Conservation (phyloP, 352 stramenopile genomes). For the Halophytophthora batemanensis region DNA sequence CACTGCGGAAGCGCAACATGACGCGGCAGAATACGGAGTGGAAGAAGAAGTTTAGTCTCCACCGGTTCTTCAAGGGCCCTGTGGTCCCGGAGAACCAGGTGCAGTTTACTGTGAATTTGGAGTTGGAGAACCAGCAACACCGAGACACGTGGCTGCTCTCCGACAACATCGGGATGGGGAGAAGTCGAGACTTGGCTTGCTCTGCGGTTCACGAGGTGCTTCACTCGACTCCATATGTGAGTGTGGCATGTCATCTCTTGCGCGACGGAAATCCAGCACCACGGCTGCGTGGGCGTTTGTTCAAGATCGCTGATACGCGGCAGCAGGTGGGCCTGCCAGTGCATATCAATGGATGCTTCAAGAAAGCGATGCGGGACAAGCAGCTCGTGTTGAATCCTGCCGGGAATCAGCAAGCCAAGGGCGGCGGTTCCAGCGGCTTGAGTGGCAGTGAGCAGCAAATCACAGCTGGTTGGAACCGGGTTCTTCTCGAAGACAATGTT, state of each 20-base stretch:
- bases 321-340: conserved; percentile 54
- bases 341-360: conserved; percentile 79
- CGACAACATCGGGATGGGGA: conserved; percentile 63
- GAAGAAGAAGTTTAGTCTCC: conserved; percentile 76
- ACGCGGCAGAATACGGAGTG: conserved; percentile 60
- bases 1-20: conserved; percentile 41
- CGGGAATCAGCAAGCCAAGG: conserved; percentile 10
- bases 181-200: conserved; percentile 64
- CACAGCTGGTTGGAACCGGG: conserved; percentile 66
- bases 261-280: conserved; percentile 38
- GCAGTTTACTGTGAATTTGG: conserved; percentile 58
- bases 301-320: conserved; percentile 48
- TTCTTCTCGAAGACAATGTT: conserved; percentile 63
- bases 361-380: conserved; percentile 53
- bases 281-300: conserved; percentile 54
- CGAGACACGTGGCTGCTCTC: conserved; percentile 61
- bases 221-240: conserved; percentile 61
- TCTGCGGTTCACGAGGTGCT: conserved; percentile 60
- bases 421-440: conserved; percentile 10
- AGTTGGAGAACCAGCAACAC: conserved; percentile 52
- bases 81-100: conserved; percentile 61
- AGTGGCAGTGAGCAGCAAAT: conserved; percentile 51
- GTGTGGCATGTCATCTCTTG: conserved; percentile 58
- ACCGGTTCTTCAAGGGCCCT: conserved; percentile 72
- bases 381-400: conserved; percentile 23